Evolutionary conservation across 164 flowering plant species (phyloP).

Genomic region (Annona cherimola): DNA sequence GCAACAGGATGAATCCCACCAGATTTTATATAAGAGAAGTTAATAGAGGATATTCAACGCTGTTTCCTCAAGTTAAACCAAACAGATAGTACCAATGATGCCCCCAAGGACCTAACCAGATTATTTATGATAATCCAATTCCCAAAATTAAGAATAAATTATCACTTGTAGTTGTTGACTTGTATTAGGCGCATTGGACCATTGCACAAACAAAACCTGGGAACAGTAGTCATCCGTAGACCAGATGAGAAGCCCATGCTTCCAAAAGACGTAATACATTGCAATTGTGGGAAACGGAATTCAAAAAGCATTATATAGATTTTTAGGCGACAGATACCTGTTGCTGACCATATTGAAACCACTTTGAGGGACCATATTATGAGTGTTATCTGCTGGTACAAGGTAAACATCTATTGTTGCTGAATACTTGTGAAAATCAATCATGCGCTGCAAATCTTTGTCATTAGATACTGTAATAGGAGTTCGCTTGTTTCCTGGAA

Average conservation of each 20-base stretch:
- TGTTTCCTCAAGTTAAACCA: neutral
- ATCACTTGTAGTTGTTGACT: neutral
- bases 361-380: constrained; percentile 7
- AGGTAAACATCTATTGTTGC: constrained; percentile 62
- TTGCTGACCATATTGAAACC: constrained; percentile 18
- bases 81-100: neutral
- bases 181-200: neutral
- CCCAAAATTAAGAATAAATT: neutral
- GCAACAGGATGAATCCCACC: constrained; percentile 15
- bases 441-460: constrained; percentile 64
- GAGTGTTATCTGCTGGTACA: constrained; percentile 37
- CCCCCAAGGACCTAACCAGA: neutral
- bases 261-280: neutral
- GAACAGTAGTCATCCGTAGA: neutral
- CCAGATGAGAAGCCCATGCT: neutral
- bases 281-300: neutral
- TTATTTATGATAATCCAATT: neutral
- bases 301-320: neutral
- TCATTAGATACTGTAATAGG: constrained; percentile 58
- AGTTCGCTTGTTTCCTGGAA: constrained; percentile 62
- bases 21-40: neutral
- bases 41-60: neutral
- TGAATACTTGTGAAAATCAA: constrained; percentile 47
- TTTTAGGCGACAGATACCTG: constrained; percentile 33
- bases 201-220: too few species aligned